A percentile compares a stretch with the other conserved stretches of the same genome.
These are phyloP conservation scores for Saturnispora hagleri DNA, from an alignment of 805 yeast species.

Conservation along the genomic window DNA sequence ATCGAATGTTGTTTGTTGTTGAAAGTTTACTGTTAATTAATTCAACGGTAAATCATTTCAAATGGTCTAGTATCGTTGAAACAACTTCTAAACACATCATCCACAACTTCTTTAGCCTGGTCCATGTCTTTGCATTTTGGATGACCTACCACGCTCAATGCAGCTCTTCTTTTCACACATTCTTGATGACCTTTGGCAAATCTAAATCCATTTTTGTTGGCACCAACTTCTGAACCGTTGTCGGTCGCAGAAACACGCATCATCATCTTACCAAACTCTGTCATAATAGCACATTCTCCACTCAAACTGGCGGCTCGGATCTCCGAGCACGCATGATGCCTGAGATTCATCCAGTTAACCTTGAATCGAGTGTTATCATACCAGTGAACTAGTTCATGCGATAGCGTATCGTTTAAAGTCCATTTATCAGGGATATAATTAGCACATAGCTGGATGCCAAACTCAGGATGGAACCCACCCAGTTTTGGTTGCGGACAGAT, in stretches of 20 bases:
- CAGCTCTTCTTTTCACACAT: conserved; percentile 85
- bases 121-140: conserved; percentile 68
- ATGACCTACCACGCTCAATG: conserved; percentile 73
- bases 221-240: conserved; percentile 4
- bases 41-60: conserved; percentile 73
- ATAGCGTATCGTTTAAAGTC: conserved; percentile 82
- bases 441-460: conserved; percentile 81
- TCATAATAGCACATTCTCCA: conserved; percentile 90
- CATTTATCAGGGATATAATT: conserved; percentile 64
- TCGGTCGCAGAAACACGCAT: conserved; percentile 17
- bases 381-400: conserved; percentile 91
- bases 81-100: conserved; percentile 87
- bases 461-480: conserved; percentile 90
- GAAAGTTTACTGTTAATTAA: background rate
- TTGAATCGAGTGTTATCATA: conserved; percentile 85
- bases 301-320: conserved; percentile 86
- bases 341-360: conserved; percentile 74
- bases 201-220: conserved; percentile 4
- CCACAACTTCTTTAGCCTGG: conserved; percentile 71
- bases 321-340: conserved; percentile 96
- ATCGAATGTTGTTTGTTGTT: background rate
- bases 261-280: conserved; percentile 49
- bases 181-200: conserved; percentile 69
- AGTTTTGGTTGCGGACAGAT: conserved; percentile 74
- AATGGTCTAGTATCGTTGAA: conserved; percentile 94